Evolutionary conservation across 2,329 filamentous ascomycete genomes (phyloP).

Genomic region (Colletotrichum godetiae): DNA sequence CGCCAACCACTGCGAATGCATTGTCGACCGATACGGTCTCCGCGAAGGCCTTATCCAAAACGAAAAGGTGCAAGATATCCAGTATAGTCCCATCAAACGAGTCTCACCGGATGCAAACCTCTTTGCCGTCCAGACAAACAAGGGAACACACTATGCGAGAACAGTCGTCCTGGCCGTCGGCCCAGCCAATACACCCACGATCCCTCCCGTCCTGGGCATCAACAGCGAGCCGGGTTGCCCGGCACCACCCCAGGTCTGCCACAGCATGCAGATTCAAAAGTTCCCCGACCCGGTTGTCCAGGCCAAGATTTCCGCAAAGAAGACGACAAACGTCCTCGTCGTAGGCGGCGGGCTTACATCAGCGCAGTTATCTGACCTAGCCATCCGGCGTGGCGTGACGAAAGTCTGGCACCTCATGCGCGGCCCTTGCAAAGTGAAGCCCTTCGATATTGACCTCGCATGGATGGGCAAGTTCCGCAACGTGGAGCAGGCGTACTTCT

Average conservation of each 20-base stretch:
- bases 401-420: constrained; percentile 80
- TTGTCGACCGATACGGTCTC: constrained; percentile 69
- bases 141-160: constrained; percentile 65
- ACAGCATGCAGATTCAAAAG: constrained; percentile 71
- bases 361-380: constrained; percentile 77
- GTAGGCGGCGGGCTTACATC: constrained; percentile 82
- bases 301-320: constrained; percentile 60
- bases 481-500: constrained; percentile 80
- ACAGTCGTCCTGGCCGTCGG: constrained; percentile 78
- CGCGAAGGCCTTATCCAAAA: constrained; percentile 67
- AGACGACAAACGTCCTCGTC: constrained; percentile 73
- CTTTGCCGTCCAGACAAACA: constrained; percentile 73
- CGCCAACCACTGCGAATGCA: constrained; percentile 68
- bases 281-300: constrained; percentile 67
- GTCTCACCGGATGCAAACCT: constrained; percentile 63
- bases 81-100: constrained; percentile 62
- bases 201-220: constrained; percentile 53
- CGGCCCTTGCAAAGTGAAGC: constrained; percentile 70
- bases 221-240: constrained; percentile 16
- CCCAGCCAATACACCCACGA: constrained; percentile 69
- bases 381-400: constrained; percentile 71
- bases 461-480: constrained; percentile 90
- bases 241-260: constrained; percentile 60
- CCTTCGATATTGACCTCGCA: constrained; percentile 79
- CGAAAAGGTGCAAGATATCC: constrained; percentile 70